Evolutionary conservation across 2,329 filamentous ascomycete species (phyloP).

Genomic region (Trichoderma hamatum): DNA sequence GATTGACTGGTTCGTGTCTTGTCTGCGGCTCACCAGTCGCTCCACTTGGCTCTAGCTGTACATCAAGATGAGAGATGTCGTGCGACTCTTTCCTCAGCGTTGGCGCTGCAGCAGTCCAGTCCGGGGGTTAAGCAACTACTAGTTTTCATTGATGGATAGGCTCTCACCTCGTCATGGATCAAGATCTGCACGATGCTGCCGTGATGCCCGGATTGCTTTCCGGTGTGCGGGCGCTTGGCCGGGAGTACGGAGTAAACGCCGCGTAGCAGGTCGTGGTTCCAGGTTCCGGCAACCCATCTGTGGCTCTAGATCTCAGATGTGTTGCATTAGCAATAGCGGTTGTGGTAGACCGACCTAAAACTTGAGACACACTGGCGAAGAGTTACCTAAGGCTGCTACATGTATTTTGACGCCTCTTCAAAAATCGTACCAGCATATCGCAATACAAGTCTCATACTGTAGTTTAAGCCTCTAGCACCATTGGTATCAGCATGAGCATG

Average conservation of each 20-base stretch:
- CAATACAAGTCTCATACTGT: neutral
- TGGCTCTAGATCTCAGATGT: neutral
- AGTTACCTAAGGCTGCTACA: neutral
- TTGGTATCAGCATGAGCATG: neutral
- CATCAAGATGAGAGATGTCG: neutral
- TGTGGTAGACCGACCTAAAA: neutral
- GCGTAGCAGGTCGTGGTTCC: neutral
- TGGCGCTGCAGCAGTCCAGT: neutral
- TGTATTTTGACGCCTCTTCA: neutral
- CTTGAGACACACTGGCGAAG: neutral
- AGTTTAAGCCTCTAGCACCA: neutral
- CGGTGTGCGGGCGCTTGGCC: slow-evolving; percentile 7
- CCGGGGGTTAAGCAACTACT: neutral
- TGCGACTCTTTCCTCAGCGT: neutral
- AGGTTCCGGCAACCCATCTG: neutral
- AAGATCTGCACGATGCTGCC: slow-evolving; percentile 12
- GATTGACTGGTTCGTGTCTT: neutral
- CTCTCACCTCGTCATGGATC: neutral
- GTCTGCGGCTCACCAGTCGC: neutral
- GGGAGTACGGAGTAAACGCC: neutral
- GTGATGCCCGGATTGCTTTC: slow-evolving; percentile 6
- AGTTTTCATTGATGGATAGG: neutral
- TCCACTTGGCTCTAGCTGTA: neutral
- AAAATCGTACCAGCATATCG: neutral
- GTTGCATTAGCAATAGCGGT: neutral